Conservation (phyloP, 2,329 filamentous ascomycete genomes). For the Geosmithia flava region DNA sequence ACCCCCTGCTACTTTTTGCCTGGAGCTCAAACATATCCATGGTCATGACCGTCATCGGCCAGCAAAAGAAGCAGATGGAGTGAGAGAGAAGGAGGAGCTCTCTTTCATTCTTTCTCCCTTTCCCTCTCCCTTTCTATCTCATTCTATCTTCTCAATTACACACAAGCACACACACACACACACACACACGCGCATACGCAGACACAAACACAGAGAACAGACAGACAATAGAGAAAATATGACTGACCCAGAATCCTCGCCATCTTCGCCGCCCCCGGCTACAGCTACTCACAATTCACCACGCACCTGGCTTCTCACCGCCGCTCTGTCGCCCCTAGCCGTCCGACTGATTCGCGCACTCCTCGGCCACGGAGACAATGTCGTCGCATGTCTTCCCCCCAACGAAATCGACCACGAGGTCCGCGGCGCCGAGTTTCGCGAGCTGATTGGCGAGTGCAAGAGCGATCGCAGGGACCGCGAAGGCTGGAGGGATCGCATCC, state of each 20-base stretch:
- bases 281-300: conserved; percentile 56
- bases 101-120: neutral
- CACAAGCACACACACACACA: neutral
- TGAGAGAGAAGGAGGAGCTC: neutral
- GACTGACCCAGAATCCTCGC: conserved; percentile 3
- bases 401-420: conserved; percentile 66
- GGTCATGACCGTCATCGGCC: neutral
- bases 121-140: neutral
- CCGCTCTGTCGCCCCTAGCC: conserved; percentile 72
- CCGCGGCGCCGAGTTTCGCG: conserved; percentile 67
- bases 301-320: conserved; percentile 86
- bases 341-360: conserved; percentile 72
- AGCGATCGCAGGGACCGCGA: conserved; percentile 50
- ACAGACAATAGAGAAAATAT: neutral
- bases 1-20: neutral
- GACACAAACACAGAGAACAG: neutral
- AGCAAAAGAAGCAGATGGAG: neutral
- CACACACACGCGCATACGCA: neutral
- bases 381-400: conserved; percentile 72
- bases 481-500: conserved; percentile 70
- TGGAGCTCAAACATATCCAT: neutral
- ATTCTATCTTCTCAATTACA: neutral
- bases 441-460: conserved; percentile 61
- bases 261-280: conserved; percentile 17
- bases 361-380: conserved; percentile 83